Evolutionary conservation across 495 filamentous ascomycete genomes (phyloP).

Genomic region (Daldinia bambusicola): DNA sequence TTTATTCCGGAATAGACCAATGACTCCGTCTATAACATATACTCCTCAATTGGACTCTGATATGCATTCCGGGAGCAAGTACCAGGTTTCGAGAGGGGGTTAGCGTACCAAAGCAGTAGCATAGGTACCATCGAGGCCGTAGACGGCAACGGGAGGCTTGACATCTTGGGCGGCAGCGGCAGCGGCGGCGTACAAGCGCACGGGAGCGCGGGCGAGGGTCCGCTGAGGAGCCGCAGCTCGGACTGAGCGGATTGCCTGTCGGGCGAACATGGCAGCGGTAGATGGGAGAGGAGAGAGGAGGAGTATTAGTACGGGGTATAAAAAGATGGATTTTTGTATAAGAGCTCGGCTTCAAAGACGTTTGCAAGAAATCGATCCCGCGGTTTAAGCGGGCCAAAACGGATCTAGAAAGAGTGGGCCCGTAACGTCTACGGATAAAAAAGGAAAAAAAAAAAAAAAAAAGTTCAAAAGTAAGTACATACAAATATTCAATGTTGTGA

Average conservation of each 20-base stretch:
- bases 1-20: constrained; percentile 8
- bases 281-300: constrained; percentile 42
- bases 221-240: constrained; percentile 65
- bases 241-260: constrained; percentile 68
- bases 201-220: constrained; percentile 48
- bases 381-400: constrained; percentile 35
- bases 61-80: neutral
- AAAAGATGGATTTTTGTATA: constrained; percentile 34
- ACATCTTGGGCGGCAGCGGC: constrained; percentile 68
- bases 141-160: constrained; percentile 89
- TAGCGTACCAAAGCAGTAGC: constrained; percentile 91
- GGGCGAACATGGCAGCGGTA: constrained; percentile 67
- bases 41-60: constrained; percentile 20
- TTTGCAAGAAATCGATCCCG: constrained; percentile 47
- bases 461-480: too few species aligned
- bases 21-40: constrained; percentile 3
- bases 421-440: too few species aligned
- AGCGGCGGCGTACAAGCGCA: constrained; percentile 80
- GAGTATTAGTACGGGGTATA: constrained; percentile 22
- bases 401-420: constrained; percentile 4
- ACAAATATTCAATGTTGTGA: too few species aligned
- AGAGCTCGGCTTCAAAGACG: constrained; percentile 41
- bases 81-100: constrained; percentile 15
- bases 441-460: too few species aligned
- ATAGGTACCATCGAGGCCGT: constrained; percentile 97